Evolutionary conservation across 371 early-diverging fungal species (phyloP).

Genomic region (Choanephora cucurbitarum): DNA sequence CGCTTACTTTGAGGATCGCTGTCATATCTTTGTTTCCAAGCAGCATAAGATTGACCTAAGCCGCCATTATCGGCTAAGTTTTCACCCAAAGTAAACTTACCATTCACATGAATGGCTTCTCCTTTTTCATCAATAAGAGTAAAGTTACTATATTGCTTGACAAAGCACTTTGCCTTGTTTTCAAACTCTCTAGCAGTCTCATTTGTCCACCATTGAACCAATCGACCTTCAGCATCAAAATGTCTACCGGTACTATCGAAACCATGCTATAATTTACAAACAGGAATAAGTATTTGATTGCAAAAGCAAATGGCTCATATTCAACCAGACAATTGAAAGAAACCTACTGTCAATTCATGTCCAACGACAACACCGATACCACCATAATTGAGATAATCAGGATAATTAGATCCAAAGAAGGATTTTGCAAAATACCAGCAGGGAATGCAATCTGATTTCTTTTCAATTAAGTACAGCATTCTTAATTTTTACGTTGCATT

Average conservation of each 20-base stretch:
- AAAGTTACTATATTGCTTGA: conserved; percentile 61
- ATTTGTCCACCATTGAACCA: conserved; percentile 66
- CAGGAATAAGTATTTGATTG: no score
- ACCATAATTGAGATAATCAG: conserved; percentile 61
- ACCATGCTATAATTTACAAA: no score
- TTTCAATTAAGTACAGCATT: no score
- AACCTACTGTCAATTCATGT: conserved; percentile 63
- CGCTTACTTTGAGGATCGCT: conserved; percentile 32
- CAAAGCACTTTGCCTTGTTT: conserved; percentile 56
- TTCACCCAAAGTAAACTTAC: conserved; percentile 64
- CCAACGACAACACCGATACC: conserved; percentile 63
- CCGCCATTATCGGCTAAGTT: conserved; percentile 81
- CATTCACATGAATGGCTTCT: conserved; percentile 39
- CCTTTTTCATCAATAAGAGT: conserved; percentile 32
- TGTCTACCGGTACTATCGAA: conserved; percentile 53
- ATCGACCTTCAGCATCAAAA: conserved; percentile 46
- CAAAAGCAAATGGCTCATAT: no score
- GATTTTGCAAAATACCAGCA: conserved; percentile 59
- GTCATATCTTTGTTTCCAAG: conserved; percentile 44
- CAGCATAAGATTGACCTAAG: conserved; percentile 34
- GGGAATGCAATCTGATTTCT: conserved; percentile 59
- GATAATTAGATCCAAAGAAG: conserved; percentile 44
- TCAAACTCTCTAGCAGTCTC: conserved; percentile 52
- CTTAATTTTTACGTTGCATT: no score
- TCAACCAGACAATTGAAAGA: no score